Evolutionary conservation across 106 monocot species (phyloP), one percentile per base, ranked within the genome.

Genomic region (Dendrobium officinale): DNA sequence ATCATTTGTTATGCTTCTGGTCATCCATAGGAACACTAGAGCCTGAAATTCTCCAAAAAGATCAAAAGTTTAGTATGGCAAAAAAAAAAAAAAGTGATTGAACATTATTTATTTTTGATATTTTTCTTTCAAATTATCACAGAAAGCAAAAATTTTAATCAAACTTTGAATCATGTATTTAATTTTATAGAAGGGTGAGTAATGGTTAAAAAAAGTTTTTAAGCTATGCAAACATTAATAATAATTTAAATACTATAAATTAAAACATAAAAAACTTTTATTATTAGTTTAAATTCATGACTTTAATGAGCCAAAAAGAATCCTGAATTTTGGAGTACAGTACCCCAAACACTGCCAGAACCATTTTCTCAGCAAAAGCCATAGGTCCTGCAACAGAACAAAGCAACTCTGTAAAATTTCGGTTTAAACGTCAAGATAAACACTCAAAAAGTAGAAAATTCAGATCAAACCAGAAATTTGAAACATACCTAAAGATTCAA

Each of bases 291-390:
- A 11, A 51, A 51, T 51, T 3, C 51, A 51, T 51, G 13, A 2
- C 16, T 51, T 7, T 13, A 51, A 51, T 51, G 15, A 51, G 13
- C 51, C 51, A 45, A 45, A 45, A 51, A 51, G 13, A 51, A 51
- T 51, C 10, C 51, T 51, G 51, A 51, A 51, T 15, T 51, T 3
- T 13, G 3, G 51, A 51, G 51, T 51, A 13, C 51, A 51, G 51
- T 88, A 99, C 98, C 49, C 87, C 85, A 80, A 99, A 99, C 29
- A 93, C 88, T 24, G 84, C n/a, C 49, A 99, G 79, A 41, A 99
- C 81, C 91, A 91, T 95, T 87, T 95, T 99, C 85, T 99, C 98
- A 20, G 98, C 95, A 85, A 92, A 95, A 73, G 89, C 85, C 95
- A 99, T 99, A 41, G 95, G 95, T 37, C 95, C 97, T 96, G 86